phyloP scores from a whole-genome alignment of 2,329 filamentous ascomycete genomes.

The Paecilomyces niveus region DNA sequence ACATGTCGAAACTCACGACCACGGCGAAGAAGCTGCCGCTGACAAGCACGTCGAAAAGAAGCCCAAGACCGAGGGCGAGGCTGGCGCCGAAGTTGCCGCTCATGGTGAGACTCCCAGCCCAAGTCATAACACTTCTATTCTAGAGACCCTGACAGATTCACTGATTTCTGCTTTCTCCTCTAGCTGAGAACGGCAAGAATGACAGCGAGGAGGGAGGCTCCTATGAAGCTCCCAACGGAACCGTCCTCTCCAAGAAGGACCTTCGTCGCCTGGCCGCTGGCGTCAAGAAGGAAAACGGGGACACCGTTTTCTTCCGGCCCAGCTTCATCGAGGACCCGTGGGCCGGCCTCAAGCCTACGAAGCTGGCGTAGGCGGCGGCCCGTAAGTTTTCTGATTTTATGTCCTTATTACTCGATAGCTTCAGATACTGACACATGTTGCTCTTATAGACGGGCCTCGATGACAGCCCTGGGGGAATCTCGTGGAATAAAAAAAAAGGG shows the following conservation, averaged over 20 bases:
- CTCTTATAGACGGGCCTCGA: neutral
- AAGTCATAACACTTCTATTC: neutral
- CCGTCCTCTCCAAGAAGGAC: constrained; percentile 1
- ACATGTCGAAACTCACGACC: neutral
- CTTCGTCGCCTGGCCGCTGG: constrained; percentile 4
- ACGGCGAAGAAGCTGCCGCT: neutral
- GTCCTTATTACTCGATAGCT: neutral
- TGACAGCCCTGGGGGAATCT: neutral
- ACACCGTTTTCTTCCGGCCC: constrained; percentile 16
- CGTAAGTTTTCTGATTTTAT: neutral
- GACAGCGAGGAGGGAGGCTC: neutral
- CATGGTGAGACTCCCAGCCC: neutral
- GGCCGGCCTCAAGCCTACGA: constrained; percentile 2
- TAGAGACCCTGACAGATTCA: neutral
- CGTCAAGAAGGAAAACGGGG: constrained; percentile 11
- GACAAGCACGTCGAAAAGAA: neutral
- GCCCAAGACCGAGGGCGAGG: neutral
- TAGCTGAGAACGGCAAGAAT: neutral
- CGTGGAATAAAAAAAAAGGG: neutral
- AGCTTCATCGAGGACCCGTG: constrained; percentile 17
- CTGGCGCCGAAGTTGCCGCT: neutral
- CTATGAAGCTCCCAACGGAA: constrained; percentile 8
- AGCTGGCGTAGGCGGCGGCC: neutral
- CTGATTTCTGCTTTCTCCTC: neutral
- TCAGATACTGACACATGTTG: neutral